Base-by-base conservation (phyloP, 352 stramenopile species). In the Pythium folliculosum region DNA sequence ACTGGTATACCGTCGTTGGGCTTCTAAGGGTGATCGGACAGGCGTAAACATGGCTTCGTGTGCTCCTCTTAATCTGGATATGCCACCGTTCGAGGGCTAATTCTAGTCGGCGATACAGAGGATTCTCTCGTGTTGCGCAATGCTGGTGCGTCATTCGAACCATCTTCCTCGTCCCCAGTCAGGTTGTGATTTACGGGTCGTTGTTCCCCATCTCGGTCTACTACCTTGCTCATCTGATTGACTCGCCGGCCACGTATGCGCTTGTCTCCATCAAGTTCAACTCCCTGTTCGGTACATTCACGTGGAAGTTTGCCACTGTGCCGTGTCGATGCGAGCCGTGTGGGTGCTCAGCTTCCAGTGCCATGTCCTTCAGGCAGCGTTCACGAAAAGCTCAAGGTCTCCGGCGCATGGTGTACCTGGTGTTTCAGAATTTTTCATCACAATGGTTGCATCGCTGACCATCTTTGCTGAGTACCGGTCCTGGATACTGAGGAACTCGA, bases 161-260 rank as follows among this genome's bases (percentile, higher is more conserved):
- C 27, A 6, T 25, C 19, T 14, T 73, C 12, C 57, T 6, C 54
- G 67, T 17, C 63, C 10, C 63, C 13, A 47, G 40, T n/a, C 40
- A 47, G 17, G 40, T 47, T 19, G 40, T 47, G 40, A 47, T n/a
- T 16, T 47, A 47, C 40, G 40, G 40, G 5, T 76, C 63, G 8
- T n/a, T 69, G 7, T 51, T 77, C 22, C 75, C 75, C 8, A 71
- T 81, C 10, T 22, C 32, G 1, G 77, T 72, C 63, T 81, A 81
- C 61, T 47, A 62, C 0, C 0, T 79, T 3, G 72, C 75, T 1
- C 75, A 81, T 22, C 27, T 65, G 14, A 52, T 81, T 32, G 75
- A 81, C 47, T 59, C 71, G 13, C 44, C 57, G 2, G 44, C 63
- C 1, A 53, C 67, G 0, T 77, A 81, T 40, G 62, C 72, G 37